Base-by-base conservation (phyloP, 1,284 basidiomycete species). In the Puccinia brachypodii region DNA sequence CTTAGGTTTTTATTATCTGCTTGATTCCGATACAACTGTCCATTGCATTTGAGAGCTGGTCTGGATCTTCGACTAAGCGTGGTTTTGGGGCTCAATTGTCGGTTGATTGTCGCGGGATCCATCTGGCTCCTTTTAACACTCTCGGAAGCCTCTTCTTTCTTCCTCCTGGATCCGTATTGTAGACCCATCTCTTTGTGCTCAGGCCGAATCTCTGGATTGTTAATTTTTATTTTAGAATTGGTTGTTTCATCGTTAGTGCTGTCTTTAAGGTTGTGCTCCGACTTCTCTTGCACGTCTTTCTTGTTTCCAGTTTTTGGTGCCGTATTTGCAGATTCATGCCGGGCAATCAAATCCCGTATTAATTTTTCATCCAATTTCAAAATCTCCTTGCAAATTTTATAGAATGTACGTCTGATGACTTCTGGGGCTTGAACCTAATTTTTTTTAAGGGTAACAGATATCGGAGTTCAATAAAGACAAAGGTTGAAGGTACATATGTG, bases 1-100 rank as follows among this genome's bases (percentile, higher is more conserved):
- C 84, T 82, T 31, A 90, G 87, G 1, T 84, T 2, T 31, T 28
- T 33, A 50, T 50, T 22, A 8, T 40, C 22, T 22, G 13, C 83
- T 2, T 74, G 22, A 33, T 73, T 28, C 36, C 82, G 82, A 56
- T 85, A 83, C 2, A 85, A 71, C 0, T 78, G 58, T 42, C 50
- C 85, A 85, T 1, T 83, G 82, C n/a, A 83, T 83, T 69, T 80
- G 2, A 72, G 16, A 73, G 62, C 83, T 83, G 0, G 47, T 56
- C 7, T 47, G 66, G 28, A 8, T 60, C 47, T 44, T 36, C 6
- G 53, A 40, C 38, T 60, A n/a, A 58, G n/a, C 3, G 58, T 44
- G 3, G 3, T 42, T 47, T 36, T 8, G 25, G 74, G 1, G 16
- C 19, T 60, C 58, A n/a, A 28, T 19, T 31, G 31, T 28, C 56